Evolutionary conservation across 257 asterid genomes (phyloP).

Genomic region (Rauvolfia tetraphylla): DNA sequence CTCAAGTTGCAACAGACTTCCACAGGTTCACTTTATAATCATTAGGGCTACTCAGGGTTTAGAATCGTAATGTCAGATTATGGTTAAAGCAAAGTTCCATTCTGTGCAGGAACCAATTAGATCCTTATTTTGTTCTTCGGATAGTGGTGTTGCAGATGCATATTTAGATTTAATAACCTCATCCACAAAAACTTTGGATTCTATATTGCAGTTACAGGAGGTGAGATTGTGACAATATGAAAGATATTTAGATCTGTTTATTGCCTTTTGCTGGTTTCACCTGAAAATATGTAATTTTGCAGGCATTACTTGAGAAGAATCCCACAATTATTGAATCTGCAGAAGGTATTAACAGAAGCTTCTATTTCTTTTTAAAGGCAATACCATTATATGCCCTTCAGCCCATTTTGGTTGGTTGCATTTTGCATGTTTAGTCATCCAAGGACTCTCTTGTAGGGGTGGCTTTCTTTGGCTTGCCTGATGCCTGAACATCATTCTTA

Average conservation of each 20-base stretch:
- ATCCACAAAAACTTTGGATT: conserved; percentile 69
- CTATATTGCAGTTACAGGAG: conserved; percentile 77
- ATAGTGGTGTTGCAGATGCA: conserved; percentile 53
- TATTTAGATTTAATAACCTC: conserved; percentile 69
- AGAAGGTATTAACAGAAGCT: conserved; percentile 44
- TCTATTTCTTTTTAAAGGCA: neutral
- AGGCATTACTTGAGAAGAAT: conserved; percentile 78
- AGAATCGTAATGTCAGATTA: neutral
- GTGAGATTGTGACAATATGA: conserved; percentile 28
- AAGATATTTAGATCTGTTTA: neutral
- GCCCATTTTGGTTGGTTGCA: neutral
- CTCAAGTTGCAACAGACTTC: conserved; percentile 83
- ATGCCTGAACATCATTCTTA: neutral
- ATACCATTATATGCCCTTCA: neutral
- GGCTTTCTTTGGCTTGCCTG: neutral
- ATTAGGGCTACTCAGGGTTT: neutral
- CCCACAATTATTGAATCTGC: conserved; percentile 53
- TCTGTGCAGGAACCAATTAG: conserved; percentile 65
- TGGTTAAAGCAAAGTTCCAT: conserved; percentile 12
- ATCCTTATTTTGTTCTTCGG: conserved; percentile 54
- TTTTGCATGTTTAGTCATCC: neutral
- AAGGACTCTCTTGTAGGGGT: neutral
- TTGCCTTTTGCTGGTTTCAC: neutral
- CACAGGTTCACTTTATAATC: conserved; percentile 57
- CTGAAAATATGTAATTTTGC: conserved; percentile 20